These are phyloP conservation scores for Trichoderma koningii DNA, from an alignment of 2,329 filamentous ascomycete genomes.

Conservation along the genomic window DNA sequence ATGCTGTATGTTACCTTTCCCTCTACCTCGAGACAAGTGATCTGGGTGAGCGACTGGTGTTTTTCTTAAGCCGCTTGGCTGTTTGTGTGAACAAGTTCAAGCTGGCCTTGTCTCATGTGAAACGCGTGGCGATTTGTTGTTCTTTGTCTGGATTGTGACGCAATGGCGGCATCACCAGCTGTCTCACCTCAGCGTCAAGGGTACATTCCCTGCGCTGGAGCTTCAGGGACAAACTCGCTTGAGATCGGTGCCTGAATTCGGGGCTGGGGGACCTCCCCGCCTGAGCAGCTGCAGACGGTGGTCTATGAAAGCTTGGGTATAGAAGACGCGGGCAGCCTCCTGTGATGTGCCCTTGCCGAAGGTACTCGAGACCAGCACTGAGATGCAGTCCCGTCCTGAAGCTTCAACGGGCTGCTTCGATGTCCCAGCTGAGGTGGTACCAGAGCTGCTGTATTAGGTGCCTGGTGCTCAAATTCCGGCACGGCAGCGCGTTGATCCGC, in stretches of 20 bases:
- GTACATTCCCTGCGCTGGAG: constrained; percentile 24
- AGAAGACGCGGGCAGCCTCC: neutral
- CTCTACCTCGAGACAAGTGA: neutral
- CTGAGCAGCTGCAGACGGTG: constrained; percentile 6
- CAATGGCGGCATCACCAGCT: constrained; percentile 29
- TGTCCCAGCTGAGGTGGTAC: too few relatives aligned
- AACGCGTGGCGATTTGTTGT: constrained; percentile 21
- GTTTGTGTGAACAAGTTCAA: constrained; percentile 1
- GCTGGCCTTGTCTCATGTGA: constrained; percentile 16
- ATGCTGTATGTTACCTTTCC: neutral
- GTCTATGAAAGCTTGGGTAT: neutral
- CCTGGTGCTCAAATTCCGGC: neutral
- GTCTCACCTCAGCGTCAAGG: constrained; percentile 6
- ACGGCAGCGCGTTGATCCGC: constrained; percentile 33
- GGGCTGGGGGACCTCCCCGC: constrained; percentile 4
- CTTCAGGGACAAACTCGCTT: constrained; percentile 7
- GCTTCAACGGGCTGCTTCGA: neutral
- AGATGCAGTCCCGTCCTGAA: neutral
- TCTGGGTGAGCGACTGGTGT: neutral
- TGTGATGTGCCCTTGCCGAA: neutral
- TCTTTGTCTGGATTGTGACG: constrained; percentile 29
- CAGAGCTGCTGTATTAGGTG: too few relatives aligned
- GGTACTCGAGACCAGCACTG: neutral
- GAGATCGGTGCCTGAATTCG: constrained; percentile 8
- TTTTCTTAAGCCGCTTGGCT: neutral